A percentile compares a stretch with the other conserved stretches of the same genome.
These are phyloP conservation scores for Anisodus tanguticus DNA, from an alignment of 257 asterid species.

Conservation along the genomic window DNA sequence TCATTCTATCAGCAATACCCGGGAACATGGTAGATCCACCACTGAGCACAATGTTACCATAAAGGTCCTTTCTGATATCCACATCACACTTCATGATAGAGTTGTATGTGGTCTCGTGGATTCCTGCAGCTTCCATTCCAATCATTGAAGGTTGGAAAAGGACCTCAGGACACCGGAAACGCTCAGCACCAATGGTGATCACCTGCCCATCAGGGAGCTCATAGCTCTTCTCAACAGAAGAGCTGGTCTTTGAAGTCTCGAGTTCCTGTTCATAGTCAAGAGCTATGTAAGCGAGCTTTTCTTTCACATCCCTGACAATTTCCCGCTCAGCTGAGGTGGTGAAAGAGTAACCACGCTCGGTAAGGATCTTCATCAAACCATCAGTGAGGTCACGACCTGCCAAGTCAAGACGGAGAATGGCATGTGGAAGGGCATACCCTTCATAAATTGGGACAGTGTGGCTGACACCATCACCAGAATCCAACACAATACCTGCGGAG, in stretches of 20 bases:
- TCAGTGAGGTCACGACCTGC: conserved; percentile 59
- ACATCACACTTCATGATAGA: conserved; percentile 57
- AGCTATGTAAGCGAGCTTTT: conserved; percentile 51
- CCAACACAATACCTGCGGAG: conserved; percentile 49
- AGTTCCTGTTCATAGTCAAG: conserved; percentile 52
- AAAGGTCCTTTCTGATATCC: conserved; percentile 54
- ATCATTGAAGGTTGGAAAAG: conserved; percentile 58
- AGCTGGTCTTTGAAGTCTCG: conserved; percentile 49
- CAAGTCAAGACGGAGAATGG: conserved; percentile 53
- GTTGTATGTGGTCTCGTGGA: conserved; percentile 55
- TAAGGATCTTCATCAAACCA: conserved; percentile 46
- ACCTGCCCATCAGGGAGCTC: conserved; percentile 58
- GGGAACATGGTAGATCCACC: conserved; percentile 59
- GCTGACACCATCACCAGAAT: conserved; percentile 59
- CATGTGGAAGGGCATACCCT: conserved; percentile 54
- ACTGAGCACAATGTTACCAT: conserved; percentile 53
- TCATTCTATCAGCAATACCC: conserved; percentile 52
- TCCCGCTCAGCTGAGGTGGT: conserved; percentile 55
- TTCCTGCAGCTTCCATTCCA: conserved; percentile 55
- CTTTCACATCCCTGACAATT: conserved; percentile 55
- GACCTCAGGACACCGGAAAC: conserved; percentile 57
- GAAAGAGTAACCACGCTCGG: conserved; percentile 52
- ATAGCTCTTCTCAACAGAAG: conserved; percentile 50
- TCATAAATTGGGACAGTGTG: conserved; percentile 55
- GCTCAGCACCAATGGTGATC: conserved; percentile 52